Evolutionary conservation across 2,329 filamentous ascomycete genomes (phyloP).

Genomic region (Fusarium miscanthi): DNA sequence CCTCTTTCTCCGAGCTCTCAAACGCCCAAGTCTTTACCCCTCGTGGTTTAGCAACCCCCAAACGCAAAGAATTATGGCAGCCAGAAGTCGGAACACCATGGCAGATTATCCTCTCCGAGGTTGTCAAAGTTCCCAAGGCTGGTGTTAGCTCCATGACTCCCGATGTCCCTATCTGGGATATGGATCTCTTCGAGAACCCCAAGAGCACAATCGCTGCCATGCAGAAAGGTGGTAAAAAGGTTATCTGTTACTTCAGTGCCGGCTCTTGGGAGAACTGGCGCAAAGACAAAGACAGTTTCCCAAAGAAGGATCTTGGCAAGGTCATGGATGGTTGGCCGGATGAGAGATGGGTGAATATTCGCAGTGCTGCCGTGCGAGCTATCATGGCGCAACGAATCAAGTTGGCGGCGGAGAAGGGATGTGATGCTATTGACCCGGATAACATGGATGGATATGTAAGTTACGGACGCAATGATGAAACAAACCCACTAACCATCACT

Average conservation of each 20-base stretch:
- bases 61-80: constrained; percentile 54
- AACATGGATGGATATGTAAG: constrained; percentile 73
- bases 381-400: constrained; percentile 72
- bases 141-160: constrained; percentile 40
- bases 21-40: fast-evolving
- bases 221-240: constrained; percentile 65
- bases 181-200: constrained; percentile 66
- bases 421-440: constrained; percentile 76
- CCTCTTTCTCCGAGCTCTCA: not conserved
- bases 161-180: constrained; percentile 61
- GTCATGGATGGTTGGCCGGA: constrained; percentile 70
- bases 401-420: constrained; percentile 69
- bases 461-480: not conserved
- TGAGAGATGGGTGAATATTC: constrained; percentile 73
- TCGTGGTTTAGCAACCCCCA: not conserved
- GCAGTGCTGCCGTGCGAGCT: constrained; percentile 65
- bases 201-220: constrained; percentile 61
- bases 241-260: constrained; percentile 81
- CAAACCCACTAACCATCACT: fast-evolving
- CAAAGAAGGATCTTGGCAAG: constrained; percentile 65
- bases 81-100: constrained; percentile 63
- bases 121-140: constrained; percentile 52
- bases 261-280: constrained; percentile 74
- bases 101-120: constrained; percentile 67
- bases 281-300: constrained; percentile 66